These are phyloP conservation scores for Ceratopteris richardii DNA, from an alignment of 75 land plant genomes.

Conservation along the genomic window DNA sequence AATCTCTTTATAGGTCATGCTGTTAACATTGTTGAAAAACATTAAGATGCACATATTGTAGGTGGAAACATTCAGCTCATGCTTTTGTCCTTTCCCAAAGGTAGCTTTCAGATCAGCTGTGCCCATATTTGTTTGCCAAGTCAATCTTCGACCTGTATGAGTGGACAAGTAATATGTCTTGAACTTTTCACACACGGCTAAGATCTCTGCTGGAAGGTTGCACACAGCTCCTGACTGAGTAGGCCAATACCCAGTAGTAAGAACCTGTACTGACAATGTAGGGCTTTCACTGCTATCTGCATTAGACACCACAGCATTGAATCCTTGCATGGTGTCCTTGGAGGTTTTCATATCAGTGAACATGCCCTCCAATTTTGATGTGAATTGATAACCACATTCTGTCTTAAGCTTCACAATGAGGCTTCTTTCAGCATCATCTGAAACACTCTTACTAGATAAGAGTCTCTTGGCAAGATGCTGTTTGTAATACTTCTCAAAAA, in stretches of 20 bases:
- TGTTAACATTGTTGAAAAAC: constrained; percentile 74
- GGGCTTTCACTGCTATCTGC: constrained; percentile 53
- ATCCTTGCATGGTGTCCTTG: constrained; percentile 93
- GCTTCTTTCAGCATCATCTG: constrained; percentile 98
- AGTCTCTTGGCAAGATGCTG: constrained; percentile 95
- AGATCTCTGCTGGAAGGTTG: constrained; percentile 81
- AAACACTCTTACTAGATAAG: constrained; percentile 84
- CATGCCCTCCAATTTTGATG: constrained; percentile 97
- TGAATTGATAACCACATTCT: constrained; percentile 97
- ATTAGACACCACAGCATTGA: constrained; percentile 47
- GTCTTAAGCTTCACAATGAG: constrained; percentile 92
- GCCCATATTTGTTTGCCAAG: constrained; percentile 99
- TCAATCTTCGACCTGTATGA: constrained; percentile 84
- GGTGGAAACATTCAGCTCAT: constrained; percentile 90
- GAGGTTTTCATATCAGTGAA: constrained; percentile 98
- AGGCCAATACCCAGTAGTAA: constrained; percentile 98
- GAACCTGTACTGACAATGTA: constrained; percentile 72
- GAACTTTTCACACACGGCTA: constrained; percentile 77
- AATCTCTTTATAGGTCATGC: constrained; percentile 69
- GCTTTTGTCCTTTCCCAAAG: constrained; percentile 79
- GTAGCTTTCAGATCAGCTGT: constrained; percentile 87
- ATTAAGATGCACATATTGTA: constrained; percentile 91
- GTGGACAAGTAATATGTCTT: constrained; percentile 74
- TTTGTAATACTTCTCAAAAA: constrained; percentile 95
- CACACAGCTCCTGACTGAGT: constrained; percentile 77